Evolutionary conservation across 83 land plant genomes (phyloP), one percentile per base, ranked within the genome.

Genomic region (Picea engelmannii): DNA sequence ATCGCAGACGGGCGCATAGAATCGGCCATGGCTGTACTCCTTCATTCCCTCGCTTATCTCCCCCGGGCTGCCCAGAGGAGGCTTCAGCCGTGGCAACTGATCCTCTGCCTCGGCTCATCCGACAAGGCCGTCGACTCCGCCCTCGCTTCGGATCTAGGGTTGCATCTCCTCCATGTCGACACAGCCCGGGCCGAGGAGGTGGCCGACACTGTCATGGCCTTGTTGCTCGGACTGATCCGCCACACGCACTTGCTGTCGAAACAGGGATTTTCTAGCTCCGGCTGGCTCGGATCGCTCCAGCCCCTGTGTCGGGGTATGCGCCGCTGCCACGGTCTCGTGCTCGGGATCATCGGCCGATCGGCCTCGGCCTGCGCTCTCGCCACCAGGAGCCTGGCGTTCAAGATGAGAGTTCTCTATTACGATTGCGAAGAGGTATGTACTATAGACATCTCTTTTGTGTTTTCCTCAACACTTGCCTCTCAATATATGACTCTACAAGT

Each of bases 21-120:
- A 87, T 71, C 96, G 15, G 99, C 99, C 78, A 82, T 91, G 61
- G 99, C 99, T 52, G 99, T 98, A n/a, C 86, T 98, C 42, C 68
- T 98, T 62, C 97, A 94, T 80, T 96, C 99, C 25, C 96, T 98
- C 77, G 92, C 99, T 5, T 96, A 88, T 87, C 95, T 98, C 66
- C 99, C 99, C 7, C 99, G 99, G 59, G 99, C 98, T 1, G 99
- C 99, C 21, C 99, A 98, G 89, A 91, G 99, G 40, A 89, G 99
- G 24, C 90, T 98, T 78, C 99, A 88, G 62, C 94, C 99, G 18
- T 92, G 90, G 91, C 98, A 96, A 90, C 89, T 98, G 38, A 81
- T 98, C 60, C 92, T 98, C 77, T 93, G 99, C 82, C 92, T 98
- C 81, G 99, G 99, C 62, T 96, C 99, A 27, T 13, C 90, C 59